These are phyloP conservation scores for Plicaturopsis crispa DNA, from an alignment of 768 basidiomycete species.

Conservation along the genomic window DNA sequence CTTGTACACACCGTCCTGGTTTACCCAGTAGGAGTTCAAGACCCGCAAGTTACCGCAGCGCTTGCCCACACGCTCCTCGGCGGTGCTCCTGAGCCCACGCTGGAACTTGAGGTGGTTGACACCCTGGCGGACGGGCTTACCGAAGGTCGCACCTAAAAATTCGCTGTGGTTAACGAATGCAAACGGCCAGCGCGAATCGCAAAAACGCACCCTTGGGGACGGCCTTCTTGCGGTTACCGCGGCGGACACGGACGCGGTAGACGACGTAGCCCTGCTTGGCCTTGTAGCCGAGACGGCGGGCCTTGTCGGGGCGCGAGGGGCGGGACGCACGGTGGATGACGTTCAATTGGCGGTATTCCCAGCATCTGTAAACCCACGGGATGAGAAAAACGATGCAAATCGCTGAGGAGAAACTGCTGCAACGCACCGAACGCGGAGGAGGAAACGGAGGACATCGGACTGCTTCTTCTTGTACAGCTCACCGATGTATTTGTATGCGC, in stretches of 20 bases:
- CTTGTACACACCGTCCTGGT: conserved; percentile 98
- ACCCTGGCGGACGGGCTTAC: conserved; percentile 99
- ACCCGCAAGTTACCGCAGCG: conserved; percentile 96
- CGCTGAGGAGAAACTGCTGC: too few relatives aligned
- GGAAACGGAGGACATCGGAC: conserved; percentile 94
- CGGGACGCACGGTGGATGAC: conserved; percentile 98
- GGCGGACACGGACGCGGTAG: conserved; percentile 95
- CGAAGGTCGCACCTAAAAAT: conserved; percentile 83
- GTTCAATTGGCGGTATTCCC: conserved; percentile 98
- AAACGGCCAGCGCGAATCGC: neutral
- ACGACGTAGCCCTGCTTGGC: conserved; percentile 99
- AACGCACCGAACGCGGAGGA: conserved; percentile 88
- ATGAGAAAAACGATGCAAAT: conserved; percentile 4
- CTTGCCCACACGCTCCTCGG: conserved; percentile 96
- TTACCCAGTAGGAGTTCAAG: conserved; percentile 98
- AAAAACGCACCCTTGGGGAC: conserved; percentile 79
- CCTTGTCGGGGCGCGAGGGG: conserved; percentile 98
- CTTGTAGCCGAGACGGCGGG: conserved; percentile 97
- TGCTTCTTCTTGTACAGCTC: conserved; percentile 99
- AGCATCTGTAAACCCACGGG: conserved; percentile 51
- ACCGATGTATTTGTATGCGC: conserved; percentile 93
- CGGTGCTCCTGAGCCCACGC: conserved; percentile 84
- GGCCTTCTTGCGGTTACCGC: conserved; percentile 99
- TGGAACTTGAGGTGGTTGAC: conserved; percentile 99
- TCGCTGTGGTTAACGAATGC: neutral